phyloP scores from a whole-genome alignment of 768 basidiomycete species.

The Multifurca ochricompacta region DNA sequence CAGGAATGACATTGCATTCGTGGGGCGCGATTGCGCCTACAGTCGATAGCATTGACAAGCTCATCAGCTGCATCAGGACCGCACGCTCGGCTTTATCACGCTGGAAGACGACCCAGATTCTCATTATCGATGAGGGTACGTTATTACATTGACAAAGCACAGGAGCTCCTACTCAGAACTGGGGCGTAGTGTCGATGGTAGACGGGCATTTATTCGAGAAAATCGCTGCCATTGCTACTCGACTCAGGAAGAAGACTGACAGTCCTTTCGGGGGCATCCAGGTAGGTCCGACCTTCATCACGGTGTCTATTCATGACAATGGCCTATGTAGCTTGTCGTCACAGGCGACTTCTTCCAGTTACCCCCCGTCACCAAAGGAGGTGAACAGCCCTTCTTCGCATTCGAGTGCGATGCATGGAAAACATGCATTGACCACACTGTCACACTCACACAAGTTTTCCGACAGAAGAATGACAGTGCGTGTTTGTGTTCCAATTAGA shows the following conservation, averaged over 20 bases:
- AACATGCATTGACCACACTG: constrained; percentile 47
- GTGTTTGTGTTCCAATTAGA: constrained; percentile 19
- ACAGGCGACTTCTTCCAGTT: constrained; percentile 66
- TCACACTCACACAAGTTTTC: constrained; percentile 66
- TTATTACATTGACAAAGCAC: too few relatives aligned
- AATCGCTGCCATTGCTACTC: constrained; percentile 43
- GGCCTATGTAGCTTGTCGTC: constrained; percentile 38
- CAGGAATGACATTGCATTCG: constrained; percentile 54
- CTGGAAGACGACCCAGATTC: constrained; percentile 50
- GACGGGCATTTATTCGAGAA: constrained; percentile 56
- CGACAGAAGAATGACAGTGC: constrained; percentile 64
- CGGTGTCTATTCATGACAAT: constrained; percentile 26
- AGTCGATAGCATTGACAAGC: constrained; percentile 35
- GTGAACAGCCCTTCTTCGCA: constrained; percentile 43
- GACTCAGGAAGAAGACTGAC: constrained; percentile 41
- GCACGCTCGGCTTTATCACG: constrained; percentile 47
- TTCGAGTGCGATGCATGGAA: constrained; percentile 59
- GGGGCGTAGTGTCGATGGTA: constrained; percentile 55
- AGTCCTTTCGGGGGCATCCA: constrained; percentile 64
- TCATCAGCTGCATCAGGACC: constrained; percentile 42
- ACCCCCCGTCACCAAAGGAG: constrained; percentile 46
- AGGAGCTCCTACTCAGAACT: background rate
- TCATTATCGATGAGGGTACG: constrained; percentile 60
- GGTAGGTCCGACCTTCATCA: constrained; percentile 28
- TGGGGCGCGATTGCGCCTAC: constrained; percentile 55